Conservation (phyloP, 352 stramenopile species). For the Saprolegnia parasitica region DNA sequence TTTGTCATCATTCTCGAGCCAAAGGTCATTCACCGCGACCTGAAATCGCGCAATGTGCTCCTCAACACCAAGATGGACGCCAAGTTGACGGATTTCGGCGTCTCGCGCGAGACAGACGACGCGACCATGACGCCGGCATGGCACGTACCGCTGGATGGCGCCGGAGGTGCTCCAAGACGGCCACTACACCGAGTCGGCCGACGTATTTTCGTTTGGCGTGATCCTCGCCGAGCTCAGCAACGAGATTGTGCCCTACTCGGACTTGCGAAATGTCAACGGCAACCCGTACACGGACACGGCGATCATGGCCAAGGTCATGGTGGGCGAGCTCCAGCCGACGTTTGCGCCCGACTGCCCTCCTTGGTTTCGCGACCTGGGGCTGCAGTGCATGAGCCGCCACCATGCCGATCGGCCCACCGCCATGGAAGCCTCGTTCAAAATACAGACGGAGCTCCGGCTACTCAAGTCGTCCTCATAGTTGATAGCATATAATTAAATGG, state of each 20-base stretch:
- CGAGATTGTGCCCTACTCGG: slow-evolving; percentile 25
- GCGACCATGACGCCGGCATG: slow-evolving; percentile 68
- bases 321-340: slow-evolving; percentile 10
- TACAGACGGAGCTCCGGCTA: not conserved
- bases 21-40: slow-evolving; percentile 60
- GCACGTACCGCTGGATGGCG: slow-evolving; percentile 51
- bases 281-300: slow-evolving; percentile 23
- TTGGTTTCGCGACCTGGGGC: slow-evolving; percentile 12
- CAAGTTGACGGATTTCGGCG: slow-evolving; percentile 69
- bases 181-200: slow-evolving; percentile 50
- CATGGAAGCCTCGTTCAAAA: slow-evolving; percentile 14
- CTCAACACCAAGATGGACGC: slow-evolving; percentile 51
- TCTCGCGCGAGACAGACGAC: slow-evolving; percentile 52
- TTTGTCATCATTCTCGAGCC: slow-evolving; percentile 61
- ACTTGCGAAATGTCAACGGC: slow-evolving; percentile 14
- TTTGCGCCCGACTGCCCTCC: slow-evolving; percentile 7
- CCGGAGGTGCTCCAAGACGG: slow-evolving; percentile 55
- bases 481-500: too few relatives aligned
- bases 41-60: slow-evolving; percentile 66
- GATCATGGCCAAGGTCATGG: slow-evolving; percentile 26
- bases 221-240: slow-evolving; percentile 75
- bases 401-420: slow-evolving; percentile 5
- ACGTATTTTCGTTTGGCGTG: slow-evolving; percentile 62
- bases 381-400: slow-evolving; percentile 1
- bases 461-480: not conserved